Evolutionary conservation across 2,329 filamentous ascomycete genomes (phyloP), one percentile per base, ranked within the genome.

Genomic region (Trichoderma hamatum): DNA sequence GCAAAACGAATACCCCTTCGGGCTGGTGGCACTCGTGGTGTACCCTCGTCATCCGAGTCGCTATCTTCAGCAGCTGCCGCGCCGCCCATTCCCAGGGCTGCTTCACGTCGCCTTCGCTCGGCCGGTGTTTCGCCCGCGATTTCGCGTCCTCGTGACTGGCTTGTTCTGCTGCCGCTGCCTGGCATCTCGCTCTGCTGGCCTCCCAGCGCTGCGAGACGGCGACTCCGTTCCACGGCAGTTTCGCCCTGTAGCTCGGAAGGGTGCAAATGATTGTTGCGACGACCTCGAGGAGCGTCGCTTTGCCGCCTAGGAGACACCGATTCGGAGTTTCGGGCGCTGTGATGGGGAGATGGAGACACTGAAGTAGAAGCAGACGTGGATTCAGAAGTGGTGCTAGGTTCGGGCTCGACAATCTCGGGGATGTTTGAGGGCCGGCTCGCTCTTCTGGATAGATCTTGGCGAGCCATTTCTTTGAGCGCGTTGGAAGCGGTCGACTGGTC

Each of bases 31-130:
- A 87, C 84, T 74, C 86, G 77, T 60, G 84, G 82, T 30, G 81
- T 85, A 71, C 88, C 85, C 70, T 89, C 87, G 28, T 89, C 88
- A 28, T 81, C 80, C 32, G 76, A 80, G 39, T 89, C 84, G 68
- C 83, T 86, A 67, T 83, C 82, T 67, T 84, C 83, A 56, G 82
- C 84, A 21, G 81, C 82, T 0, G 77, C 80, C 2, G 77, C 78
- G 9, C 78, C 76, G 19, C 81, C 80, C 70, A 91, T 82, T 11
- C 92, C 91, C 1, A 95, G 81, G 1, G 92, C 92, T 1, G 91
- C 91, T 74, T 93, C 88, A 73, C 92, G 86, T 65, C 92, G 84
- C 51, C 91, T 85, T 68, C 90, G 84, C 78, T 95, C 92, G 0
- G 92, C 92, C 0, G 91, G 89, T 0, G 91, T 94, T 79, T 94